phyloP scores from a whole-genome alignment of 176 grass and related monocot species.

The Zea luxurians region DNA sequence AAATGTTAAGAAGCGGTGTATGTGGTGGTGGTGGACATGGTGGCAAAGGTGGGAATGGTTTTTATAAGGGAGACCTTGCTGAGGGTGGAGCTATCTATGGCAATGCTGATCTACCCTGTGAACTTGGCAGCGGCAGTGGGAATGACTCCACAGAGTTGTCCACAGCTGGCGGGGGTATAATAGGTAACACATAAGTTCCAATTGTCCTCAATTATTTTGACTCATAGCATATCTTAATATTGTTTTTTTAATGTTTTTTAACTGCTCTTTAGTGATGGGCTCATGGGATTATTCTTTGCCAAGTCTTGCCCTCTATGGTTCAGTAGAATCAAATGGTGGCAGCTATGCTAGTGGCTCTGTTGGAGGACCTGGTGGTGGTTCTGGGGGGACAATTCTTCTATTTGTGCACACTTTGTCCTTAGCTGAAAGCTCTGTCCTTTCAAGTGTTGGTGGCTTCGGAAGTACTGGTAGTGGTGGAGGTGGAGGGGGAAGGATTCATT shows the following conservation, averaged over 20 bases:
- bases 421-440: conserved; percentile 67
- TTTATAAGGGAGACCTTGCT: conserved; percentile 40
- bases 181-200: conserved; percentile 57
- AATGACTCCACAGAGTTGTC: conserved; percentile 66
- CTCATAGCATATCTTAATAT: conserved; percentile 14
- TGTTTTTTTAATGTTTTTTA: conserved; percentile 35
- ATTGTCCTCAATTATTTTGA: conserved; percentile 11
- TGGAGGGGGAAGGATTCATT: conserved; percentile 95
- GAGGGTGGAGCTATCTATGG: conserved; percentile 77
- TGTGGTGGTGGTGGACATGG: conserved; percentile 94
- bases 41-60: conserved; percentile 80
- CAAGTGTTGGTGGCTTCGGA: conserved; percentile 77
- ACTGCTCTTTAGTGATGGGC: conserved; percentile 73
- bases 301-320: conserved; percentile 69
- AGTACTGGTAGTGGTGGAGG: conserved; percentile 70
- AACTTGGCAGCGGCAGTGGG: conserved; percentile 97
- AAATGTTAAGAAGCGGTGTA: conserved; percentile 54
- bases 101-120: conserved; percentile 87
- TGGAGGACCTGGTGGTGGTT: conserved; percentile 85
- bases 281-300: conserved; percentile 85
- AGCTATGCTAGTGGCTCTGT: conserved; percentile 50
- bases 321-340: conserved; percentile 87
- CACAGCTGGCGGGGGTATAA: conserved; percentile 92
- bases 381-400: conserved; percentile 94
- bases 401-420: conserved; percentile 75